These are phyloP conservation scores for Epichloe gansuensis DNA, from an alignment of 2,329 filamentous ascomycete genomes.

Conservation along the genomic window DNA sequence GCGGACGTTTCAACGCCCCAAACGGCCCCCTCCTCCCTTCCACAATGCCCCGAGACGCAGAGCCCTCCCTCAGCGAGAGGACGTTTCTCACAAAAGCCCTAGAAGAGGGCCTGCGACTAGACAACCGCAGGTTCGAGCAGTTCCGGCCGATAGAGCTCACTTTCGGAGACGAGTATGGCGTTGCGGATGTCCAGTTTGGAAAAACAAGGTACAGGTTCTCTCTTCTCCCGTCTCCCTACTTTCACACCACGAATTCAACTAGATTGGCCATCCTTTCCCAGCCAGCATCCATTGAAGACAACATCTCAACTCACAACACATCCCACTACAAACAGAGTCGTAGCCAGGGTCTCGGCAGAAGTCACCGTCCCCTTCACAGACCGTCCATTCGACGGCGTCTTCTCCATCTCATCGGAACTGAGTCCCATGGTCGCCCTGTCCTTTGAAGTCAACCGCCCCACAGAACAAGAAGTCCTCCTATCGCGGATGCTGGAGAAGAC, in stretches of 20 bases:
- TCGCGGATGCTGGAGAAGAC: conserved; percentile 89
- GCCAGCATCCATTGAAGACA: too few relatives aligned
- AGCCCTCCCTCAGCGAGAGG: conserved; percentile 80
- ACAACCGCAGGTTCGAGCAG: conserved; percentile 70
- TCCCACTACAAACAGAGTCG: conserved; percentile 42
- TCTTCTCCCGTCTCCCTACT: not conserved
- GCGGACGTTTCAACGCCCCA: not conserved
- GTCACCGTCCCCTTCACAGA: conserved; percentile 77
- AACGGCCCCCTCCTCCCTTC: not conserved
- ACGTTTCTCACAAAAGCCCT: conserved; percentile 78
- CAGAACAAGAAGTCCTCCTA: conserved; percentile 73
- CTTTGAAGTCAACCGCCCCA: conserved; percentile 76
- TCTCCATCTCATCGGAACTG: conserved; percentile 83
- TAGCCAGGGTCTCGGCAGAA: conserved; percentile 78
- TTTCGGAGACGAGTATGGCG: conserved; percentile 85
- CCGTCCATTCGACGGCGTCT: conserved; percentile 89
- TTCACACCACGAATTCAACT: not conserved
- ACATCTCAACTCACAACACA: not conserved
- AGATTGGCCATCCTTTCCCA: not conserved
- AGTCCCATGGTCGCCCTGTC: conserved; percentile 84
- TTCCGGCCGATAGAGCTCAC: conserved; percentile 65
- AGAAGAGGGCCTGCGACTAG: conserved; percentile 66
- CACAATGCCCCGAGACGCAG: conserved; percentile 81
- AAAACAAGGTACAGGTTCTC: conserved; percentile 60
- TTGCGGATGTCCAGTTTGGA: conserved; percentile 75